Base-by-base conservation (phyloP, 345 rosid species). In the Salix dunnii region DNA sequence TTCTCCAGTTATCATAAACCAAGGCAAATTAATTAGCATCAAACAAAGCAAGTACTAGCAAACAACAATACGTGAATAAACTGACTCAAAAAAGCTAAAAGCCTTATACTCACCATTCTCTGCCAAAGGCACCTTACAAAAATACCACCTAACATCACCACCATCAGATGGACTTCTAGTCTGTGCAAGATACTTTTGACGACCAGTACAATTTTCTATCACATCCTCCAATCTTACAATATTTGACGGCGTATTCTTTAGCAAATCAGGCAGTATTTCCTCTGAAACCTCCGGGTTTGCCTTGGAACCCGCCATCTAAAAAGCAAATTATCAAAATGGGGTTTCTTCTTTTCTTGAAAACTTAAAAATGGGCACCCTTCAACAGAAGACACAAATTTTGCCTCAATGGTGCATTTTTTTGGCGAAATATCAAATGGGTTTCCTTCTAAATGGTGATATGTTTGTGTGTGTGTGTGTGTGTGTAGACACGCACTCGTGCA, bases 71-170 rank as follows among this genome's bases (percentile, higher is more conserved):
- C 40, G 31, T 30, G 64, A n/a, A 7, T 10, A 36, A 74, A 74
- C 28, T 28, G 49, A 53, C 20, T 10, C 1, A 65, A 30, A 23
- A 14, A 33, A 30, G 21, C 2, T 17, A 64, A 43, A 43, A 25
- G 4, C 49, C 49, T 14, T 63, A 74, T 72, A 71, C 91, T 75
- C 64, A 96, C 99, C 99, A 31, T 87, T 82, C 31, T 83, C 91
- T 74, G 89, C 89, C 79, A 96, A 84, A 79, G 97, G 95, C 73
- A 88, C 88, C 83, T 92, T 88, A 71, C 91, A 93, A 62, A 90
- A 96, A 83, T 93, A 96, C 99, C 99, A 96, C 8, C 98, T 89
- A 68, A 91, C 97, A 75, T 96, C 97, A 72, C 89, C 85, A 2
- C 98, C 98, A 74, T 93, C 99, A 0, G 97, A 96, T 0, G 97